Conservation (phyloP, 768 basidiomycete genomes). For the Boletus coccyginus region DNA sequence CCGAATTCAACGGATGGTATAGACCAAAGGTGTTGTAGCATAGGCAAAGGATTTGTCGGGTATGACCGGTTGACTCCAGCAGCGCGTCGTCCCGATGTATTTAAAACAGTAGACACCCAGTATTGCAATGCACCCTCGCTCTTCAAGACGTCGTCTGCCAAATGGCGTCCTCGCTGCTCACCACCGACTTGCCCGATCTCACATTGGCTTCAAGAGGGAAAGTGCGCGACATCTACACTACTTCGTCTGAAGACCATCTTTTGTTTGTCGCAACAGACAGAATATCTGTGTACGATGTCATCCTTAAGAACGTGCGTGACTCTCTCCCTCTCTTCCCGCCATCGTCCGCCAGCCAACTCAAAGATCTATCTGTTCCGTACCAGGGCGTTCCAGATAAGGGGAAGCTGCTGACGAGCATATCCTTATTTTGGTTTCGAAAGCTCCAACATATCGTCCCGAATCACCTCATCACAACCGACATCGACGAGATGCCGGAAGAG, state of each 20-base stretch:
- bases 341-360: neutral
- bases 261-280: constrained; percentile 95
- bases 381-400: constrained; percentile 98
- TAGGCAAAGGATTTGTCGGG: constrained; percentile 13
- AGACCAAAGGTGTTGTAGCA: constrained; percentile 17
- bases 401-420: constrained; percentile 82
- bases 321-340: neutral
- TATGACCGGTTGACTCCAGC: constrained; percentile 2
- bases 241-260: constrained; percentile 65
- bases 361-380: neutral
- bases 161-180: constrained; percentile 42
- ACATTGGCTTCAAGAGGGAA: constrained; percentile 84
- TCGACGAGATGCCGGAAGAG: constrained; percentile 81
- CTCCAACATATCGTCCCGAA: constrained; percentile 79
- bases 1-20: neutral
- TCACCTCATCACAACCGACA: constrained; percentile 77
- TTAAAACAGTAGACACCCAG: constrained; percentile 2
- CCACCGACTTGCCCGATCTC: constrained; percentile 59
- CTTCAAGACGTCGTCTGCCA: neutral
- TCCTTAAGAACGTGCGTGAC: constrained; percentile 83
- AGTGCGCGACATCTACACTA: constrained; percentile 92
- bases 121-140: neutral
- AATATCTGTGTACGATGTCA: constrained; percentile 95
- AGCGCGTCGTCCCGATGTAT: constrained; percentile 15
- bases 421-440: constrained; percentile 93